Conservation (phyloP, 164 flowering plant species). For the Kingdonia uniflora region DNA sequence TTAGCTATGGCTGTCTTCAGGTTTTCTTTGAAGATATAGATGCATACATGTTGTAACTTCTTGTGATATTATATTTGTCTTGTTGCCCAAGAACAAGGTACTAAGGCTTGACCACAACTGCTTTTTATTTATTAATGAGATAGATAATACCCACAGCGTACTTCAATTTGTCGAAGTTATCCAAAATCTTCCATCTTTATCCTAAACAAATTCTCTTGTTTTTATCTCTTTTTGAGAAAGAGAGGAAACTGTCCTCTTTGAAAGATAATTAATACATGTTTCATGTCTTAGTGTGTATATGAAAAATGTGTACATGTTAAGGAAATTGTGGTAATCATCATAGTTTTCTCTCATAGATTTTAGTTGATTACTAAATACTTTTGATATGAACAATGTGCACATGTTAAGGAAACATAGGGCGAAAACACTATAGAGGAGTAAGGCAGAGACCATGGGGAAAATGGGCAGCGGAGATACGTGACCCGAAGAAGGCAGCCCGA, state of each 20-base stretch:
- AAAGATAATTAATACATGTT: neutral
- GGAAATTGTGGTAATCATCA: neutral
- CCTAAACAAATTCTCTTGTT: neutral
- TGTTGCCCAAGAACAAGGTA: conserved; percentile 11
- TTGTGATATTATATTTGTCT: conserved; percentile 1
- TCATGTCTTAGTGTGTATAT: neutral
- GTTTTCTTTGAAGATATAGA: neutral
- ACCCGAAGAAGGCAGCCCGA: conserved; percentile 59
- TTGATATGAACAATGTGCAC: neutral
- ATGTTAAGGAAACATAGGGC: conserved; percentile 20
- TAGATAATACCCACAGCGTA: neutral
- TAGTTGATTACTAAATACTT: neutral
- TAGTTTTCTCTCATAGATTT: neutral
- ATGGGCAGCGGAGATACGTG: conserved; percentile 73
- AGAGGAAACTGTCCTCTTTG: neutral
- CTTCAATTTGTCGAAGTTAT: neutral
- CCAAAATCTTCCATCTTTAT: conserved; percentile 3
- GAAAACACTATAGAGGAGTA: conserved; percentile 54
- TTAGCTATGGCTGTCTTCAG: neutral
- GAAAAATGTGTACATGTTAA: no score
- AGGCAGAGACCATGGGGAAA: conserved; percentile 76
- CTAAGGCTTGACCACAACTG: neutral
- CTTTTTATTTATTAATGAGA: neutral
- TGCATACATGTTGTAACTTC: no score
- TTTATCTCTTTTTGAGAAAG: neutral